Evolutionary conservation across 169 alveolate species (phyloP).

Genomic region (Eimeria maxima): DNA sequence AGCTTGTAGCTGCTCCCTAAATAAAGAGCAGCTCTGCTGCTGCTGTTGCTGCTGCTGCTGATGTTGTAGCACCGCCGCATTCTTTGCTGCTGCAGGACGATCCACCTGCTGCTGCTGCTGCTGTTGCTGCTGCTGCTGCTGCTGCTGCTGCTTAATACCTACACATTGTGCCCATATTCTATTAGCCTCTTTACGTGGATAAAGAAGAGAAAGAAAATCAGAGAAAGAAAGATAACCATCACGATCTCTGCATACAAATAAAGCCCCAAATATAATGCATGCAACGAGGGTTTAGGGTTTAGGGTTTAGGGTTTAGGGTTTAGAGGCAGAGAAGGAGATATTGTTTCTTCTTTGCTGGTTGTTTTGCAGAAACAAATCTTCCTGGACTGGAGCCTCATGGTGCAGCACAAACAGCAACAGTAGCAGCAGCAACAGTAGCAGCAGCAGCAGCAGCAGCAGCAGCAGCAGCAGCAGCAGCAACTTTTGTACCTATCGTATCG

Average conservation of each 20-base stretch:
- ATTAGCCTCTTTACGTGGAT: background rate
- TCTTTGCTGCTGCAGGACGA: slow-evolving; percentile 19
- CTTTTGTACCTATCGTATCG: slow-evolving; percentile 5
- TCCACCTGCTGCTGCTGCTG: background rate
- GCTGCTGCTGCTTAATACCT: background rate
- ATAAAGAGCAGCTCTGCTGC: background rate
- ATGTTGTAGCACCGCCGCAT: background rate
- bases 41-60: background rate
- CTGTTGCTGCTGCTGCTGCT: slow-evolving; percentile 61
- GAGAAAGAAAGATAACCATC: slow-evolving; percentile 1
- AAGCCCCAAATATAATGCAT: slow-evolving; percentile 23
- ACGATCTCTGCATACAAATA: slow-evolving; percentile 10
- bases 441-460: background rate
- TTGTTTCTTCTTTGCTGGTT: background rate
- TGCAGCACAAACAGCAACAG: background rate
- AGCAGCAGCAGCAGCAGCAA: background rate
- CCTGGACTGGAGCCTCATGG: no score
- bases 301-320: background rate
- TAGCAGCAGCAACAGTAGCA: background rate
- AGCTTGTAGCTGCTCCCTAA: background rate
- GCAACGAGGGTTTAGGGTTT: background rate
- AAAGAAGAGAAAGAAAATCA: background rate
- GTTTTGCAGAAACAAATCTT: background rate
- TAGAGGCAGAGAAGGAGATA: background rate
- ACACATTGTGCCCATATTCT: background rate